Conservation (phyloP, 1,284 basidiomycete genomes). For the Boletus putidus region DNA sequence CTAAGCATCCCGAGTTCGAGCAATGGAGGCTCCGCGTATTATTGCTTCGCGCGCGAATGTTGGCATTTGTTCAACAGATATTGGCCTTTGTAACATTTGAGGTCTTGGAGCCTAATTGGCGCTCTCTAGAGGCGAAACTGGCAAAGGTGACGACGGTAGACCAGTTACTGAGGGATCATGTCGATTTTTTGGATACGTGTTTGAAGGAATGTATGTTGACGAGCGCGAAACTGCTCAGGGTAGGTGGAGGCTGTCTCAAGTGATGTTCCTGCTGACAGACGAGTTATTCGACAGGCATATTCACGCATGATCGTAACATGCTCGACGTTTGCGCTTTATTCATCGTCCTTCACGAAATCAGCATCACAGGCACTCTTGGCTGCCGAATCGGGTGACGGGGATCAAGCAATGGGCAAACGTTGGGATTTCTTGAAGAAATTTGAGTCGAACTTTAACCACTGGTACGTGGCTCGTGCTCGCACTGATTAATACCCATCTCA, state of each 20-base stretch:
- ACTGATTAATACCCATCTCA: not conserved
- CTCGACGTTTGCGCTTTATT: constrained; percentile 83
- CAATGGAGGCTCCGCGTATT: constrained; percentile 85
- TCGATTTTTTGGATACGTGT: constrained; percentile 94
- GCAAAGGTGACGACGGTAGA: constrained; percentile 90
- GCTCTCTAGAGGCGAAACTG: constrained; percentile 75
- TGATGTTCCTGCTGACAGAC: constrained; percentile 10
- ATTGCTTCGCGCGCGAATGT: constrained; percentile 82
- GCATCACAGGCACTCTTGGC: constrained; percentile 68
- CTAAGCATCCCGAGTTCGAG: constrained; percentile 68
- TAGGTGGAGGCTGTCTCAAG: constrained; percentile 37
- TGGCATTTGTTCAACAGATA: constrained; percentile 92
- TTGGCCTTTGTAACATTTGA: constrained; percentile 89
- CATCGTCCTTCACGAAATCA: constrained; percentile 72
- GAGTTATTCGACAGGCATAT: constrained; percentile 58
- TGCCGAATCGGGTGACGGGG: constrained; percentile 57
- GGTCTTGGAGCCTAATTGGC: constrained; percentile 94
- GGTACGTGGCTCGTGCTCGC: constrained; percentile 44
- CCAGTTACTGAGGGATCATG: constrained; percentile 86
- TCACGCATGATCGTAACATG: constrained; percentile 83
- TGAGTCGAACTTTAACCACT: constrained; percentile 91
- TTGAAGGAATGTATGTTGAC: constrained; percentile 96
- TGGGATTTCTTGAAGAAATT: constrained; percentile 85
- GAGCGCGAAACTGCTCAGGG: constrained; percentile 84
- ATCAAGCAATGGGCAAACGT: constrained; percentile 66